phyloP scores from a whole-genome alignment of 768 basidiomycete genomes.

The Psilocybe tampanensis region DNA sequence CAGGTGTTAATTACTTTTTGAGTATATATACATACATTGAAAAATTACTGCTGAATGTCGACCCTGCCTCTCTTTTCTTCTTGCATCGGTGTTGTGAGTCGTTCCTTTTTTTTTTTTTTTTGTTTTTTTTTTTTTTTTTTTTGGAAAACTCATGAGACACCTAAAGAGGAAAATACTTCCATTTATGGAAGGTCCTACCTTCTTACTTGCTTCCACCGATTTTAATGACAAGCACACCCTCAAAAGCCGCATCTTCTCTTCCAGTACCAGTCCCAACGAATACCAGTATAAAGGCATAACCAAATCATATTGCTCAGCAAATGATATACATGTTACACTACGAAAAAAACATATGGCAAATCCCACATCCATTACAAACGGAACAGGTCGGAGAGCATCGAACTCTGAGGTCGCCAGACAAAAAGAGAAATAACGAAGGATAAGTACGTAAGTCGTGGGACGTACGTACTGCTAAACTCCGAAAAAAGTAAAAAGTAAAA shows the following conservation, averaged over 20 bases:
- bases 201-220: too few relatives aligned
- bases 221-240: background rate
- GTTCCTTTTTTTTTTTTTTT: too few relatives aligned
- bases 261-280: background rate
- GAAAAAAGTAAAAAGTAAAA: background rate
- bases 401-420: background rate
- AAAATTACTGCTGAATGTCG: too few relatives aligned
- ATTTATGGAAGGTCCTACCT: background rate
- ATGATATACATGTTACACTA: slow-evolving; percentile 4
- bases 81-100: too few relatives aligned
- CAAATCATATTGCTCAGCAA: slow-evolving; percentile 19
- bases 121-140: too few relatives aligned
- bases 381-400: background rate
- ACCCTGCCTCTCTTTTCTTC: too few relatives aligned
- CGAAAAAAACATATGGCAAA: background rate
- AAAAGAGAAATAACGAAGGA: too few relatives aligned
- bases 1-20: too few relatives aligned
- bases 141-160: background rate
- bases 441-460: too few relatives aligned
- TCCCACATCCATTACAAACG: slow-evolving; percentile 16
- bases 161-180: background rate
- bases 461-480: too few relatives aligned
- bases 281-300: slow-evolving; percentile 1
- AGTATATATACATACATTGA: too few relatives aligned
- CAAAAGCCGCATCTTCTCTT: background rate